These are phyloP conservation scores for Trapa bicornis DNA, from an alignment of 345 rosid genomes.

Conservation along the genomic window DNA sequence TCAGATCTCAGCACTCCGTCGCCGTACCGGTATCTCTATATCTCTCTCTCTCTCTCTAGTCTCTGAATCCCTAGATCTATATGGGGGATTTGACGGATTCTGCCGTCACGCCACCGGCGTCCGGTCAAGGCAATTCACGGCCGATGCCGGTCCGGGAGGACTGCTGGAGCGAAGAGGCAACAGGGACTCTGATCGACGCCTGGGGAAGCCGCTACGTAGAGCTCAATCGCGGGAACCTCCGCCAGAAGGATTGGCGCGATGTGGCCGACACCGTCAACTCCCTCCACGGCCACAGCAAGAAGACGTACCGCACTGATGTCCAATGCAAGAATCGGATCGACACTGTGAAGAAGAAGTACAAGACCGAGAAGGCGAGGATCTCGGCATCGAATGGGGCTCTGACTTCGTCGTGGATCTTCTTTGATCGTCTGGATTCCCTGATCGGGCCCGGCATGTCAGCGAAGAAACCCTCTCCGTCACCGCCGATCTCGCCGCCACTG, in stretches of 20 bases:
- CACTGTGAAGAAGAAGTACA: conserved; percentile 91
- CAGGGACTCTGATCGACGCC: conserved; percentile 77
- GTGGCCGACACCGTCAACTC: conserved; percentile 90
- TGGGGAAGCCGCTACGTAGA: conserved; percentile 90
- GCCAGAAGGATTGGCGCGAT: conserved; percentile 98
- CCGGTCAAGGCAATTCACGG: conserved; percentile 25
- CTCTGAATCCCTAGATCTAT: background rate
- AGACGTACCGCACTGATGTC: conserved; percentile 88
- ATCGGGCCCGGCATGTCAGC: conserved; percentile 50
- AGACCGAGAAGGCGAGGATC: conserved; percentile 78
- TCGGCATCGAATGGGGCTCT: conserved; percentile 39
- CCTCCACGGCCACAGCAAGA: conserved; percentile 70
- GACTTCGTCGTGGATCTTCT: conserved; percentile 74
- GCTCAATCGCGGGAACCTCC: conserved; percentile 86
- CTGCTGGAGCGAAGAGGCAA: conserved; percentile 99
- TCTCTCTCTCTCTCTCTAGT: background rate
- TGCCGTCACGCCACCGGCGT: conserved; percentile 22
- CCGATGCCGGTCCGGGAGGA: conserved; percentile 76
- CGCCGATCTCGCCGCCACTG: conserved; percentile 39
- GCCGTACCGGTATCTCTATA: background rate
- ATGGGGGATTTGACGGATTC: conserved; percentile 38
- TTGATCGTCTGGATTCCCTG: conserved; percentile 57
- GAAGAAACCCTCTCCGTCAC: conserved; percentile 31
- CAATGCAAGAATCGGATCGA: conserved; percentile 99
- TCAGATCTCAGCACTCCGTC: background rate